Evolutionary conservation across 148 eudicot species (phyloP), one percentile per base, ranked within the genome.

Genomic region (Oxyria digyna): DNA sequence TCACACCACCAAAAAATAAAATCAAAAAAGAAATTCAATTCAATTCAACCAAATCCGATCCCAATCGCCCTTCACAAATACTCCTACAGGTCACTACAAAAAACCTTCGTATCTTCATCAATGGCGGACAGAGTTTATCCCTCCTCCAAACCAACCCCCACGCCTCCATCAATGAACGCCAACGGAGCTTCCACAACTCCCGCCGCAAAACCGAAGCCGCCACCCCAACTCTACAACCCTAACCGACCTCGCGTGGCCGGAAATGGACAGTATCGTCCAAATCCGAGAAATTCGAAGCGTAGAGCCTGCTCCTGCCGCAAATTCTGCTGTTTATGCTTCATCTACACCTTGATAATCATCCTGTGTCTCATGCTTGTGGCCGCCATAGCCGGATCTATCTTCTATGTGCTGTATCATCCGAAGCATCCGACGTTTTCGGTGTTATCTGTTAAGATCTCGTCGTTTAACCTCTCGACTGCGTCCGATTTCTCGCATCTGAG

Each of bases 71-170:
- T 57, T 54, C 62, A 21, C 62, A 23, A 54, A 54, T 24, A 54
- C 62, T 24, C 2, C 62, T 49, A 27, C 21, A 24, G 21, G 57
- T 20, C 6, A 2, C 65, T 59, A 59, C 65, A 59, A 52, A 27
- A 24, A 15, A 54, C 9, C 62, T 54, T 23, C 13, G 24, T 0
- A 54, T 4, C 31, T 11, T 11, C 62, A 59, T 59, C 24, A 40
- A 89, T 87, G 96, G 73, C 96, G 0, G 98, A 93, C 50, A 78
- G 89, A 75, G 89, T 87, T 5, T 75, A 84, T 76, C 96, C 96
- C 24, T 46, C 91, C 2, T 74, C 88, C 8, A 88, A 89, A 54
- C 91, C 89, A 14, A 83, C 73, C 71, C 74, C 78, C 37, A 74
- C 63, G 14, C 72, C 65, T 0, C 49, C 46, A 6, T 4, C 73